Percentiles rank a stretch among this genome's conserved stretches.
phyloP scores from a whole-genome alignment of 1,139 yeast genomes.

The Debaryomyces robertsiae region DNA sequence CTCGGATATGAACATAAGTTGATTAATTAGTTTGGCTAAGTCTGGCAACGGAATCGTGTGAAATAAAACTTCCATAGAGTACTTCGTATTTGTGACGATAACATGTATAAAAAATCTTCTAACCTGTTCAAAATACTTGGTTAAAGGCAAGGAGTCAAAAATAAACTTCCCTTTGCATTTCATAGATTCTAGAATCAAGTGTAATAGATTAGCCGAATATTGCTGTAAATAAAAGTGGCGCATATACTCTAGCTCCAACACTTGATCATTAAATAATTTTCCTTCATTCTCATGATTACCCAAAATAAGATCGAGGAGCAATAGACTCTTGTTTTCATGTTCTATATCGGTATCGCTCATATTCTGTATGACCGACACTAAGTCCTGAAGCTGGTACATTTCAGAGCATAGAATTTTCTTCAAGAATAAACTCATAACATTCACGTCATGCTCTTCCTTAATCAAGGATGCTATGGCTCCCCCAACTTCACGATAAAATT shows the following conservation, averaged over 20 bases:
- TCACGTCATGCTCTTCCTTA: conserved; percentile 9
- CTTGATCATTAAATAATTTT: conserved; percentile 17
- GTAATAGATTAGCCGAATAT: conserved; percentile 10
- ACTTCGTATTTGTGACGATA: conserved; percentile 25
- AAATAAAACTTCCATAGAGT: conserved; percentile 27
- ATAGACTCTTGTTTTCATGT: conserved; percentile 8
- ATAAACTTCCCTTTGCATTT: conserved; percentile 10
- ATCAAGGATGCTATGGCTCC: conserved; percentile 13
- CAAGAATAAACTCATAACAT: conserved; percentile 14
- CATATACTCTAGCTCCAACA: conserved; percentile 18
- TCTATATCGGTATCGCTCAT: conserved; percentile 5
- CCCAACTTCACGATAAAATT: conserved; percentile 12
- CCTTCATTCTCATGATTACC: conserved; percentile 16
- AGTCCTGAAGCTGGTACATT: conserved; percentile 20
- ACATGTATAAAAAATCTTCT: conserved; percentile 20
- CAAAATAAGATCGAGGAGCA: conserved; percentile 21
- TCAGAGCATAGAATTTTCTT: conserved; percentile 25
- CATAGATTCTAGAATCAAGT: conserved; percentile 17
- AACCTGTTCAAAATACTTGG: conserved; percentile 12
- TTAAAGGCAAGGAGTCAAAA: conserved; percentile 15
- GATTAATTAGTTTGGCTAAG: conserved; percentile 26
- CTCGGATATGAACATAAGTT: conserved; percentile 15
- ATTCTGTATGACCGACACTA: conserved; percentile 13
- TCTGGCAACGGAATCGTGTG: conserved; percentile 23
- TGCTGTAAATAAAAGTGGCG: conserved; percentile 16